Percentiles rank a stretch among this genome's conserved stretches.
These are phyloP conservation scores for Pythium pyrilobum DNA, from an alignment of 352 stramenopile genomes.

Conservation along the genomic window DNA sequence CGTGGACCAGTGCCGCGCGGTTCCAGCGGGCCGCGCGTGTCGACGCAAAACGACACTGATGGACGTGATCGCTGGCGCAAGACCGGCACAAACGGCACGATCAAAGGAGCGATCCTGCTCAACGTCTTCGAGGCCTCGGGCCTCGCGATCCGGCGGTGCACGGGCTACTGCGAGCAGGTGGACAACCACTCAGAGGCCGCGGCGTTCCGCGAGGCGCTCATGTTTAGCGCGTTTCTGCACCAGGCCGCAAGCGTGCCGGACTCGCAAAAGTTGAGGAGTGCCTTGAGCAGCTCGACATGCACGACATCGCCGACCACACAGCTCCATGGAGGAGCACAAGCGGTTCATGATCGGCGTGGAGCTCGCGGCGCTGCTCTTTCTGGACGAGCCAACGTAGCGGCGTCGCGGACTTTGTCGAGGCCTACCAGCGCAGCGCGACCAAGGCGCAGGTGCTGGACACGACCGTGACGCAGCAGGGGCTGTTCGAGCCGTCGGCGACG, in stretches of 20 bases:
- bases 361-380: slow-evolving; percentile 86
- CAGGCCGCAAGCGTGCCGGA: slow-evolving; percentile 32
- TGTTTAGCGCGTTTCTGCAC: slow-evolving; percentile 87
- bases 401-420: slow-evolving; percentile 23
- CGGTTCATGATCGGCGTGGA: slow-evolving; percentile 87
- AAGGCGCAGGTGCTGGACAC: slow-evolving; percentile 23
- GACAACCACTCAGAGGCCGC: slow-evolving; percentile 86
- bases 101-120: slow-evolving; percentile 60
- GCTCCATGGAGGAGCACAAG: slow-evolving; percentile 61
- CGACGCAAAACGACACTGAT: slow-evolving; percentile 95
- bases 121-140: slow-evolving; percentile 52
- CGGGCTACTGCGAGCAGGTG: slow-evolving; percentile 82
- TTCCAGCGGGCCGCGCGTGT: too few species aligned
- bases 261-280: slow-evolving; percentile 40
- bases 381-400: slow-evolving; percentile 84
- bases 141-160: slow-evolving; percentile 48
- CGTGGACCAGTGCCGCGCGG: too few species aligned
- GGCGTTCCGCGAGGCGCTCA: slow-evolving; percentile 90
- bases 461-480: slow-evolving; percentile 23
- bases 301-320: slow-evolving; percentile 56
- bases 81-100: slow-evolving; percentile 54
- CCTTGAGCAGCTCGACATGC: slow-evolving; percentile 45
- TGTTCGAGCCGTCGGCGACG: slow-evolving; percentile 25
- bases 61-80: slow-evolving; percentile 94
- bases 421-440: slow-evolving; percentile 29